phyloP scores from a whole-genome alignment of 1,284 basidiomycete species.

The Ustilago shanxiensis region DNA sequence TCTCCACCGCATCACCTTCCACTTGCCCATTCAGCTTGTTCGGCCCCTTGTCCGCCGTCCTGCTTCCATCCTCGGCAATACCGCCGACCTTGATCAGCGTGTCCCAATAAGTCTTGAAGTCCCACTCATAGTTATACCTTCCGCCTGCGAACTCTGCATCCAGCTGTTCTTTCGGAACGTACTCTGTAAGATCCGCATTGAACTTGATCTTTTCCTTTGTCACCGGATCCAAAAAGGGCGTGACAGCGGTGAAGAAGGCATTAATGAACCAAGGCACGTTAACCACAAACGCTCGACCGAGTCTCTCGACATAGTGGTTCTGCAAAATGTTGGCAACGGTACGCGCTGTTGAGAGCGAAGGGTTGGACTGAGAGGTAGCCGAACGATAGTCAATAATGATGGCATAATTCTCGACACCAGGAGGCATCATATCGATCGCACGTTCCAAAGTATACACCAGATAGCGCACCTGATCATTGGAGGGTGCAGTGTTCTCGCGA shows the following conservation, averaged over 20 bases:
- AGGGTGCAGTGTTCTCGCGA: slow-evolving; percentile 64
- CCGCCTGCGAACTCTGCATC: slow-evolving; percentile 84
- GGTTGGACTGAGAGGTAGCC: slow-evolving; percentile 55
- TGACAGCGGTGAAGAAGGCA: slow-evolving; percentile 80
- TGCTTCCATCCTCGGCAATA: slow-evolving; percentile 54
- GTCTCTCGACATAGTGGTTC: slow-evolving; percentile 89
- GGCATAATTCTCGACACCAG: slow-evolving; percentile 58
- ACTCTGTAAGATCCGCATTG: slow-evolving; percentile 78
- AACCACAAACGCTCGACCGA: slow-evolving; percentile 85
- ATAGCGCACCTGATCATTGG: slow-evolving; percentile 62
- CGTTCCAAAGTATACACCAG: slow-evolving; percentile 67
- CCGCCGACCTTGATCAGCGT: slow-evolving; percentile 48
- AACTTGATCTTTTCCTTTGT: slow-evolving; percentile 89
- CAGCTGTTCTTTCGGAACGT: slow-evolving; percentile 81
- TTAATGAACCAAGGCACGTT: slow-evolving; percentile 77
- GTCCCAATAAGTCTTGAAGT: slow-evolving; percentile 78
- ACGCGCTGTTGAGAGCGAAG: slow-evolving; percentile 52
- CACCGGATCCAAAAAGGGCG: slow-evolving; percentile 88
- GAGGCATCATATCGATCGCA: slow-evolving; percentile 63
- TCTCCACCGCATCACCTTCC: slow-evolving; percentile 32
- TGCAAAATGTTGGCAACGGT: slow-evolving; percentile 78
- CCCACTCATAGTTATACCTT: slow-evolving; percentile 81
- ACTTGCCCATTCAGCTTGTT: not conserved
- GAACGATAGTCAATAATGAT: slow-evolving; percentile 63
- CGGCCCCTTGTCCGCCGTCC: slow-evolving; percentile 3